phyloP scores from a whole-genome alignment of 2,329 filamentous ascomycete species.

The Lecanicillium sp. region DNA sequence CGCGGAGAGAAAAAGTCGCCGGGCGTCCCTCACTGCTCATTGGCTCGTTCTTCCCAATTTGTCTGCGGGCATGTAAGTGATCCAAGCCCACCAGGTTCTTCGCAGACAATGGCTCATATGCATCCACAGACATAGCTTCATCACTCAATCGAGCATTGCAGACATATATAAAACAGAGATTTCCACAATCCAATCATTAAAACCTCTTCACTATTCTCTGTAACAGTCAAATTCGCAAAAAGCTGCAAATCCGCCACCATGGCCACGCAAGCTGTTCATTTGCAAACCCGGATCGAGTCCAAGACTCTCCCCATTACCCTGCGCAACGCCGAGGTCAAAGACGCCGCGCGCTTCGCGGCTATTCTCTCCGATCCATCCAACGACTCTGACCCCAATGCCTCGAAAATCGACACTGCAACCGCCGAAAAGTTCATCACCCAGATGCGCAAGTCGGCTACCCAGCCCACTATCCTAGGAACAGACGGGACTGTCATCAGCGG shows the following conservation, averaged over 20 bases:
- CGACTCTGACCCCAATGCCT: constrained; percentile 11
- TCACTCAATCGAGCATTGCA: too few relatives aligned
- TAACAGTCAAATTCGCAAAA: too few relatives aligned
- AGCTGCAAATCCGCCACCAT: constrained; percentile 1
- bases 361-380: constrained; percentile 17
- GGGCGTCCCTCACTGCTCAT: too few relatives aligned
- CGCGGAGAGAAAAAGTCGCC: too few relatives aligned
- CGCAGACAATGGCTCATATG: too few relatives aligned
- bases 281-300: constrained; percentile 16
- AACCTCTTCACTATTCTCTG: too few relatives aligned
- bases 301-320: constrained; percentile 16
- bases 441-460: constrained; percentile 17
- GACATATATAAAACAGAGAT: too few relatives aligned
- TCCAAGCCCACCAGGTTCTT: too few relatives aligned
- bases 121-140: too few relatives aligned
- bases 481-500: constrained; percentile 12
- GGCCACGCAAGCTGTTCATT: constrained; percentile 13
- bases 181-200: too few relatives aligned
- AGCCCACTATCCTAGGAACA: constrained; percentile 13
- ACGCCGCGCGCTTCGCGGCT: constrained; percentile 14
- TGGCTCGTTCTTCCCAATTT: too few relatives aligned
- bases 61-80: too few relatives aligned
- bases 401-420: constrained; percentile 9
- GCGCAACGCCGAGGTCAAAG: constrained; percentile 15
- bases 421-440: constrained; percentile 13